phyloP scores from a whole-genome alignment of 139 green algal species.

The Eudorina sp. region DNA sequence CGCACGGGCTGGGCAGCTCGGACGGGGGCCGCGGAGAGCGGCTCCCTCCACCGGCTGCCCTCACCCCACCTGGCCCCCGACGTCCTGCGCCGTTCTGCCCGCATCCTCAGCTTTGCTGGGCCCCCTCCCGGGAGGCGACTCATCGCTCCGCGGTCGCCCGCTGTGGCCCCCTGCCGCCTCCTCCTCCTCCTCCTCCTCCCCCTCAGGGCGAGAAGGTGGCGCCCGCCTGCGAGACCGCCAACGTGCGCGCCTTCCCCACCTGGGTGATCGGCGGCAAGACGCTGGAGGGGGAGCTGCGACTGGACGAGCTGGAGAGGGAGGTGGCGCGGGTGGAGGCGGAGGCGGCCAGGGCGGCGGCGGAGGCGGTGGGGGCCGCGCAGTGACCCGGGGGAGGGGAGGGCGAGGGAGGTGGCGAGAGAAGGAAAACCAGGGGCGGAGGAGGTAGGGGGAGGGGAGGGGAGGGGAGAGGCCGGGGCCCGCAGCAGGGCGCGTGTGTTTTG shows the following conservation, averaged over 20 bases:
- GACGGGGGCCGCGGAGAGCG: background rate
- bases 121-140: background rate
- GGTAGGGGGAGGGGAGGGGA: no score
- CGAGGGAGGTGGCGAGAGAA: no score
- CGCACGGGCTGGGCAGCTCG: background rate
- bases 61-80: background rate
- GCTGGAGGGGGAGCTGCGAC: constrained; percentile 74
- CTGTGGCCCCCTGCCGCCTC: background rate
- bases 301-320: constrained; percentile 73
- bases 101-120: background rate
- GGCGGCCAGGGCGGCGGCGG: no score
- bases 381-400: no score
- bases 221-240: constrained; percentile 80
- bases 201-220: constrained; percentile 77
- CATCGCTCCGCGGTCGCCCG: background rate
- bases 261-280: constrained; percentile 94
- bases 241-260: constrained; percentile 93
- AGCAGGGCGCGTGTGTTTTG: no score
- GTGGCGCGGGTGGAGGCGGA: constrained; percentile 20
- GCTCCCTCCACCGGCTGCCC: no score
- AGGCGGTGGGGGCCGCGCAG: no score
- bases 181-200: background rate
- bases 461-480: no score
- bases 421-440: no score
- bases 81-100: background rate